phyloP scores from a whole-genome alignment of 2,329 filamentous ascomycete species.

The Talaromyces sp. region DNA sequence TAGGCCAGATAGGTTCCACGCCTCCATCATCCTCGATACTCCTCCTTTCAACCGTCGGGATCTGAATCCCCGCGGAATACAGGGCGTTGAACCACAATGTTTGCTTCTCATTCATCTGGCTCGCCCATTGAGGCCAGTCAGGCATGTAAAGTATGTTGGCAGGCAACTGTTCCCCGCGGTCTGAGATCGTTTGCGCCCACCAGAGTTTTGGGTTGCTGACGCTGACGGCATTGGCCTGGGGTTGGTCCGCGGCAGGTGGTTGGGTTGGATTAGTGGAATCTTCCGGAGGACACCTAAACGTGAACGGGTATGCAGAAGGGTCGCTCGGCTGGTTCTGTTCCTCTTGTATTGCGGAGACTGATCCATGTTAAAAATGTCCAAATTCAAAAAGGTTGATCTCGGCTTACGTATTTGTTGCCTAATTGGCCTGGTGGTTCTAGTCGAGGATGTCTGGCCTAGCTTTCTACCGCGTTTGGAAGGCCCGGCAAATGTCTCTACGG shows the following conservation, averaged over 20 bases:
- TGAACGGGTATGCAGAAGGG: neutral
- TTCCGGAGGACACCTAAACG: neutral
- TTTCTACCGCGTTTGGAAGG: slow-evolving; percentile 1
- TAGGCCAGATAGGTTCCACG: neutral
- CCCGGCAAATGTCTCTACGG: neutral
- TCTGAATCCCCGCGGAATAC: neutral
- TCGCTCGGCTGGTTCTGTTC: neutral
- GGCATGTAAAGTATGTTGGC: neutral
- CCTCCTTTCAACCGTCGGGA: neutral
- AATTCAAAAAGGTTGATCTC: neutral
- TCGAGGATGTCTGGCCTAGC: neutral
- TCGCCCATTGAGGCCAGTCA: neutral
- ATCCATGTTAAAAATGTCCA: neutral
- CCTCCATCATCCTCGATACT: neutral
- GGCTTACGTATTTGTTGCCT: neutral
- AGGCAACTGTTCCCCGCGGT: neutral
- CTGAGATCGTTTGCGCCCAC: neutral
- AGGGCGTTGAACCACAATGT: neutral
- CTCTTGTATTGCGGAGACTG: neutral
- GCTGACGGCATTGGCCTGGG: neutral
- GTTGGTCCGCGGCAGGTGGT: neutral
- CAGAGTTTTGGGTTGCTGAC: neutral
- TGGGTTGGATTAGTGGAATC: neutral
- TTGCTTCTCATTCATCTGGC: neutral
- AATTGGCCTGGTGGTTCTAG: neutral